Evolutionary conservation across 306 rosid genomes (phyloP).

Genomic region (Rosa rugosa): DNA sequence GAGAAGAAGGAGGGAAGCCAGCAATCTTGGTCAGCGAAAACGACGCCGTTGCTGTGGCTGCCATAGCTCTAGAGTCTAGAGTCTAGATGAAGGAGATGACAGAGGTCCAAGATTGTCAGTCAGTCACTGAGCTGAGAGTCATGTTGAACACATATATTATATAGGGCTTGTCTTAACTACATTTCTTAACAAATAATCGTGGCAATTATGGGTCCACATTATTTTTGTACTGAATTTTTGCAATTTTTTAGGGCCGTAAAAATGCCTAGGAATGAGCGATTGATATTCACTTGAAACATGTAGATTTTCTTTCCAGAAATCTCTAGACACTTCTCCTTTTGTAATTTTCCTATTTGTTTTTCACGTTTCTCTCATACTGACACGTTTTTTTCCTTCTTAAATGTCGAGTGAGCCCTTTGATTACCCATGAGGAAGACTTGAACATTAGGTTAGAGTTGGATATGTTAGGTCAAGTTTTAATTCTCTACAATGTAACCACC

Average conservation of each 20-base stretch:
- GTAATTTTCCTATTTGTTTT: too few species aligned
- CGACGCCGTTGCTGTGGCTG: not conserved
- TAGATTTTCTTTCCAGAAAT: not conserved
- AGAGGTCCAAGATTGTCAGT: not conserved
- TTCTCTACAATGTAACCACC: too few species aligned
- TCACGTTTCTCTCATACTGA: not conserved
- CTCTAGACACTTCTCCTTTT: not conserved
- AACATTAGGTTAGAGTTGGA: too few species aligned
- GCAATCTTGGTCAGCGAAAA: not conserved
- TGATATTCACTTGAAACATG: not conserved
- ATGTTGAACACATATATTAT: not conserved
- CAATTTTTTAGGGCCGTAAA: not conserved
- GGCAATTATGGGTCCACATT: slow-evolving; percentile 1
- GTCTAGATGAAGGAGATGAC: not conserved
- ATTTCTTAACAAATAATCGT: not conserved
- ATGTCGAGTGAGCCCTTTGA: too few species aligned
- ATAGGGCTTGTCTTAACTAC: not conserved
- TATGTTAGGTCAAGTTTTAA: too few species aligned
- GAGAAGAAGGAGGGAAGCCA: slow-evolving; percentile 1
- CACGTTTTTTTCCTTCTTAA: not conserved
- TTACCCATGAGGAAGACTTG: too few species aligned
- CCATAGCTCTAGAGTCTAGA: not conserved
- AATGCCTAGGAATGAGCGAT: not conserved
- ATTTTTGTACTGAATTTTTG: not conserved
- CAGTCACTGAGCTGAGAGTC: not conserved